Base-by-base conservation (phyloP, 2,329 filamentous ascomycete genomes). In the Sordariomycetes sp. region DNA sequence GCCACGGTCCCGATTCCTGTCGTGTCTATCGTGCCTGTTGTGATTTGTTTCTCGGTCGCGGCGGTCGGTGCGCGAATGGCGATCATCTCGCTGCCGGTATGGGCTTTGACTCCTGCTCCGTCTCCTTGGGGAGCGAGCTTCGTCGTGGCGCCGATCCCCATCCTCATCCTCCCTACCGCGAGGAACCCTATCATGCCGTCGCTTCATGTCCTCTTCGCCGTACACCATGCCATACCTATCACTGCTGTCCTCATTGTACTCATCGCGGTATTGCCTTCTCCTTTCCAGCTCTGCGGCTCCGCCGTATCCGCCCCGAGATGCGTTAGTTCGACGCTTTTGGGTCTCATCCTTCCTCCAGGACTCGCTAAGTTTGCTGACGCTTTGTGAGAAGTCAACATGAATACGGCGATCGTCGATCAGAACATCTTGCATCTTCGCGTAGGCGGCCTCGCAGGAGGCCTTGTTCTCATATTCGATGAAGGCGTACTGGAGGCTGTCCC, bases 391-490 rank as follows among this genome's bases (percentile, higher is more conserved):
- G 73, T 99, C 94, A 59, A 99, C 94, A 68, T 99, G 94, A 62
- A 99, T 99, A 50, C 94, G 87, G 63, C 96, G 89, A 66, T 99
- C 94, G 67, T 99, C 94, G 63, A 99, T 97, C 58, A 99, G 76
- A 1, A 97, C 93, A 2, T 88, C 90, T 70, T 99, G 91, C 94
- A 99, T 99, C 74, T 99, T 99, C 76, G 95, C 94, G 68, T 97
- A 99, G 2, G 94, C 94, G 57, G 89, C 85, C 73, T 99, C 94
- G 70, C 94, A 97, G 57, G 93, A 89, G 64, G 87, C 83, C 73
- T 97, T 94, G 58, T 95, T 88, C 60, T 93, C 89, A 66, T 93
- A 99, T 70, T 99, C 94, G 67, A 99, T 95, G 65, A 99, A 99
- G 1, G 94, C 91, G 69, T 99, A 99, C 70, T 99, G 94, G 54